Conservation (phyloP, 192 early-diverging fungal species). For the Entomortierella beljakovae region DNA sequence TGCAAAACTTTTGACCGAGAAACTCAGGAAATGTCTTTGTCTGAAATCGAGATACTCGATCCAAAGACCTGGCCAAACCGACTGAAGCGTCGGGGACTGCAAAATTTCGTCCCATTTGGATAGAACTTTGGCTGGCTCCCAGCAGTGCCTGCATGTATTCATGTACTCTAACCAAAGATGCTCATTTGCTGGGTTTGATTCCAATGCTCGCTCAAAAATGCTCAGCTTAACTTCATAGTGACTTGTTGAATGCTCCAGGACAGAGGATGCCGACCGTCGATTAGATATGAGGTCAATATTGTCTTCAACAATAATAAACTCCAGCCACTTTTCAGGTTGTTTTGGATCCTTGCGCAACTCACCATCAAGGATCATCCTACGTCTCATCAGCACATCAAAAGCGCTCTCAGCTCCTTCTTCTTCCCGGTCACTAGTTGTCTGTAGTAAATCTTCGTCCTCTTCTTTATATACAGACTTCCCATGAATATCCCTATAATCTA, state of each 20-base stretch:
- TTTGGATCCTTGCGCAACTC: constrained; percentile 53
- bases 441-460: constrained; percentile 36
- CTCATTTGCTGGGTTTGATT: constrained; percentile 60
- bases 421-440: constrained; percentile 43
- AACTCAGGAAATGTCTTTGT: constrained; percentile 66
- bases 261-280: constrained; percentile 9
- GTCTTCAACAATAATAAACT: constrained; percentile 67
- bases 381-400: constrained; percentile 53
- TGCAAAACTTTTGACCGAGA: constrained; percentile 59
- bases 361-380: constrained; percentile 42
- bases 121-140: constrained; percentile 59
- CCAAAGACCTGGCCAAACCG: constrained; percentile 61
- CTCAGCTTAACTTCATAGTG: constrained; percentile 65
- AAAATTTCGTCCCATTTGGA: constrained; percentile 66
- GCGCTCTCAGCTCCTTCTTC: constrained; percentile 51
- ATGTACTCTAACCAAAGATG: constrained; percentile 59
- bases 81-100: constrained; percentile 15
- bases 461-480: constrained; percentile 52
- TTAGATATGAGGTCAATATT: constrained; percentile 39
- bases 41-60: constrained; percentile 67
- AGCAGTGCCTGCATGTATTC: constrained; percentile 57
- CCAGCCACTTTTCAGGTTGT: constrained; percentile 59
- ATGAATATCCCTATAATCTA: constrained; percentile 60
- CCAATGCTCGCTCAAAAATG: constrained; percentile 65
- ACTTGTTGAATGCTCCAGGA: constrained; percentile 46